phyloP scores from a whole-genome alignment of 139 green algal species.

The Picochlorum costavermella region DNA sequence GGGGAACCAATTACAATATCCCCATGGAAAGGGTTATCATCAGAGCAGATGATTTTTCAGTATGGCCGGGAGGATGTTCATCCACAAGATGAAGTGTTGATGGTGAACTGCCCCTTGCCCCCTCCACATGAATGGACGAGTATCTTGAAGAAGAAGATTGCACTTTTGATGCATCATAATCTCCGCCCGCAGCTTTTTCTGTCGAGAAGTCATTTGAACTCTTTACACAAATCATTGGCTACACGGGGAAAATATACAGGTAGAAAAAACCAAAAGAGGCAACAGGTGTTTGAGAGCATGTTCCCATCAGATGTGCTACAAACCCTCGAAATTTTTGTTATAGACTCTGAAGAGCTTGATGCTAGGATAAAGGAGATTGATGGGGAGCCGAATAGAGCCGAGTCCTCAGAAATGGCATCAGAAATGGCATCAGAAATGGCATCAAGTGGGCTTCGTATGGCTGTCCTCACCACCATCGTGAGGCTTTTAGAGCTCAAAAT shows the following conservation, averaged over 20 bases:
- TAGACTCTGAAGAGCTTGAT: conserved; percentile 45
- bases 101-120: conserved; percentile 54
- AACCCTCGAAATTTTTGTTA: conserved; percentile 52
- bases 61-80: conserved; percentile 63
- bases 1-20: conserved; percentile 52
- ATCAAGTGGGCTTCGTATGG: conserved; percentile 48
- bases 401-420: neutral
- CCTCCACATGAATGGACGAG: conserved; percentile 36
- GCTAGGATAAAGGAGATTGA: conserved; percentile 7
- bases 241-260: neutral
- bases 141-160: conserved; percentile 22
- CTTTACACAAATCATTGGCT: neutral
- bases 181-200: conserved; percentile 50
- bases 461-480: conserved; percentile 54
- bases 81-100: conserved; percentile 65
- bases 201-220: conserved; percentile 14
- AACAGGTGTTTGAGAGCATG: neutral
- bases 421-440: conserved; percentile 15
- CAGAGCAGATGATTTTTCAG: conserved; percentile 77
- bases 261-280: neutral
- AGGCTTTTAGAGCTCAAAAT: conserved; percentile 60
- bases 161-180: conserved; percentile 16
- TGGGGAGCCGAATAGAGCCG: neutral
- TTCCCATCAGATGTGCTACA: conserved; percentile 35
- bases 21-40: conserved; percentile 48